Base-by-base conservation (phyloP, 2,329 filamentous ascomycete species). In the Fusarium sp. region DNA sequence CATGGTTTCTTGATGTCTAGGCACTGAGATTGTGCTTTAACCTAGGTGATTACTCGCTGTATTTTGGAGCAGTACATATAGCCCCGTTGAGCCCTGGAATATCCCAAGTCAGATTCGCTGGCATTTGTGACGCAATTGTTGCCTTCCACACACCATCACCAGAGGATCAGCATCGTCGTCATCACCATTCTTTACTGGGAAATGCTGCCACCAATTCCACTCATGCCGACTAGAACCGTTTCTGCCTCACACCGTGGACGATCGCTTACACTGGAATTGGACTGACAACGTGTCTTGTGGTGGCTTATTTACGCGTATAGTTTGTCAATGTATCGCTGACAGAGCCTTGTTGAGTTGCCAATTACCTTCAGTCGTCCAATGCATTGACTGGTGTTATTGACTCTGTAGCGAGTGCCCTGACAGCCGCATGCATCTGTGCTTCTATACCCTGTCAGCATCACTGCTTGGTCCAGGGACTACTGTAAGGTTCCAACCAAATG, bases 161-260 rank as follows among this genome's bases (percentile, higher is more conserved):
- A 51, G 8, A 59, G 44, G 64, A 68, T 68, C 65, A 60, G 56
- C 65, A 65, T 62, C 62, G 64, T 67, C 62, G 66, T 69, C 66
- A 69, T 59, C 39, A 20, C 46, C 57, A 45, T 70, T 64, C 44
- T 64, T 62, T 43, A 51, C 56, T 37, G 24, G 30, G 33, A 26
- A 41, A 26, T 14, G 58, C 17, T 24, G 39, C 39, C 22, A 40
- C 22, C 40, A 24, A 30, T 30, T 30, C 61, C 49, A 49, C 58
- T 43, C 22, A 20, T 15, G 35, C 50, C 20, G 35, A 22, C 44
- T 50, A 28, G 32, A 56, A 50, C 40, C 37, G 35, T 46, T 58
- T 67, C 32, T 55, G 43, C 30, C 52, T 49, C 28, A 41, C 39
- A 8, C 39, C 49, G 61, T 61, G 46, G 39, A 39, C 24, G 10